These are phyloP conservation scores for Suaeda aralocaspica DNA, from an alignment of 148 eudicot genomes.

Conservation along the genomic window DNA sequence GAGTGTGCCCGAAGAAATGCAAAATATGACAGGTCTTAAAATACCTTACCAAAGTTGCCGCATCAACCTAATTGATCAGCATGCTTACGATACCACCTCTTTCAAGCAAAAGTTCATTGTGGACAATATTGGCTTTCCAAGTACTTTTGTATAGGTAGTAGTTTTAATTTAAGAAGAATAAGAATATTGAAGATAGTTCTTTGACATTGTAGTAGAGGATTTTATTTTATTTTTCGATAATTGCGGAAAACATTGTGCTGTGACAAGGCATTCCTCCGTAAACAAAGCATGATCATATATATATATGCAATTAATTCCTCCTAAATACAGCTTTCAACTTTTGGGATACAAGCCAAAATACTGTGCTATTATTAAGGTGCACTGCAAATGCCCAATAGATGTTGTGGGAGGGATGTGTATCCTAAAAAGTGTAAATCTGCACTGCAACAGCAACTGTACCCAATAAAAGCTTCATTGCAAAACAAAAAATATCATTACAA, in stretches of 20 bases:
- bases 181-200: too few relatives aligned
- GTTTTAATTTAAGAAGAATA: too few relatives aligned
- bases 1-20: conserved; percentile 74
- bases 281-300: not conserved
- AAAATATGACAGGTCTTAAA: conserved; percentile 37
- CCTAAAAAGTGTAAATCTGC: not conserved
- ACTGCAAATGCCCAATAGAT: not conserved
- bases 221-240: too few relatives aligned
- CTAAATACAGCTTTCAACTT: not conserved
- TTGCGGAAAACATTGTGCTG: too few relatives aligned
- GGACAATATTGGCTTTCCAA: too few relatives aligned
- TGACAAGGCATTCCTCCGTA: too few relatives aligned
- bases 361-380: not conserved
- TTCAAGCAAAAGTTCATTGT: too few relatives aligned
- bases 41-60: too few relatives aligned
- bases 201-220: too few relatives aligned
- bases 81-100: too few relatives aligned
- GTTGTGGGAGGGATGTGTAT: not conserved
- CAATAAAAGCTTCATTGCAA: not conserved
- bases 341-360: not conserved
- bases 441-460: not conserved
- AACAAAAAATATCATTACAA: not conserved
- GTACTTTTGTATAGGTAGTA: too few relatives aligned
- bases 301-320: not conserved
- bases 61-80: too few relatives aligned